A percentile compares a stretch with the other conserved stretches of the same genome.
Evolutionary conservation across 2,329 filamentous ascomycete species (phyloP).

Genomic region (Leptographium wingfieldii): DNA sequence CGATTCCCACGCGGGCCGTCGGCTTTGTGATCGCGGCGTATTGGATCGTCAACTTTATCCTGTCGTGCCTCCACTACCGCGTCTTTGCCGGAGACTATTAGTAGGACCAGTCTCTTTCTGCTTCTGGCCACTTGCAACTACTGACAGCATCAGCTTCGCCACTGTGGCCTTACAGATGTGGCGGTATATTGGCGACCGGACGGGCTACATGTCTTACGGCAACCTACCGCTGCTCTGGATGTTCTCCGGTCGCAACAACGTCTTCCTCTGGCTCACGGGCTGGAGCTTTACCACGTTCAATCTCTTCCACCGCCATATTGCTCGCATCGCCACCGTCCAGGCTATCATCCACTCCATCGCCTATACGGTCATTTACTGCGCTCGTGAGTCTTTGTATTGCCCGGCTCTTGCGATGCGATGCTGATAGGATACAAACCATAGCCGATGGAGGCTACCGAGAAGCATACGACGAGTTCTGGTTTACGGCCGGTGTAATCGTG

Average conservation of each 20-base stretch:
- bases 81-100: background rate
- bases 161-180: conserved; percentile 5
- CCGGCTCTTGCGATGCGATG: background rate
- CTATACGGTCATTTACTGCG: conserved; percentile 31
- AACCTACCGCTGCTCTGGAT: conserved; percentile 19
- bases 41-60: conserved; percentile 9
- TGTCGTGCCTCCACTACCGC: background rate
- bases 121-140: too few species aligned
- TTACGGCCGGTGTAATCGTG: conserved; percentile 1
- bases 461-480: background rate
- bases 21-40: conserved; percentile 9
- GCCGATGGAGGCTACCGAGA: background rate
- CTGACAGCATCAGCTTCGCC: background rate
- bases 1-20: conserved; percentile 12
- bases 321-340: conserved; percentile 46
- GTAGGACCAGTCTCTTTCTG: background rate
- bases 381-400: background rate
- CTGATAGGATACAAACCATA: background rate
- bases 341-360: conserved; percentile 49
- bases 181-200: conserved; percentile 12
- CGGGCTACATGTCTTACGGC: conserved; percentile 10
- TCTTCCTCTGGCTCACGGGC: conserved; percentile 52
- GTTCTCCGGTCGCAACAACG: conserved; percentile 54
- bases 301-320: conserved; percentile 54
- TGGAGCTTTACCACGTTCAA: conserved; percentile 57